These are phyloP conservation scores for Phaseolus coccineus DNA, from an alignment of 331 rosid genomes.

Conservation along the genomic window DNA sequence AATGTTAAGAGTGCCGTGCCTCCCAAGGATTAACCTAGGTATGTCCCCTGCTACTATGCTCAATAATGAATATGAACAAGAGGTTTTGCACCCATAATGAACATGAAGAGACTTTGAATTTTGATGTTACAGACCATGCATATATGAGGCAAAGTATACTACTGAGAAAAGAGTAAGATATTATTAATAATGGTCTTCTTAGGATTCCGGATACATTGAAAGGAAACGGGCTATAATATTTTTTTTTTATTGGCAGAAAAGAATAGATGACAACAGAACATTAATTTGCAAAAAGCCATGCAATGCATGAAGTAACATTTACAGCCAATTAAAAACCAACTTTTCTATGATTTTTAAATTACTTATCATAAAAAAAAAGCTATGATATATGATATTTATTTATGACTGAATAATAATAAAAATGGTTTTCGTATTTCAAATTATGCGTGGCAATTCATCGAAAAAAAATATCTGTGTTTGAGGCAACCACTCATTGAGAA, in stretches of 20 bases:
- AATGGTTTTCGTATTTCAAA: not conserved
- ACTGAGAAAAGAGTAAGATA: not conserved
- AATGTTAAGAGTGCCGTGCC: no score
- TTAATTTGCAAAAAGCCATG: not conserved
- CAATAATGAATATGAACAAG: no score
- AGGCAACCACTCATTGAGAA: constrained; percentile 32
- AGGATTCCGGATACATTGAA: not conserved
- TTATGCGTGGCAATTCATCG: not conserved
- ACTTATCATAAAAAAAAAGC: no score
- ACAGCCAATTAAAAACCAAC: no score
- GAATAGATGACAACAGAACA: not conserved
- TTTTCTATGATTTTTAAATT: no score
- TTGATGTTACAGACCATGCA: constrained; percentile 17
- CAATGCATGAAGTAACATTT: not conserved
- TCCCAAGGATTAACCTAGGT: no score
- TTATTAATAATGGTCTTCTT: not conserved
- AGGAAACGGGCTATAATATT: not conserved
- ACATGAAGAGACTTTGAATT: no score
- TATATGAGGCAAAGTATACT: not conserved
- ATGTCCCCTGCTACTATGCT: no score
- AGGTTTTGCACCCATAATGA: no score
- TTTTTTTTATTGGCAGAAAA: no score
- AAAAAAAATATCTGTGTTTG: not conserved
- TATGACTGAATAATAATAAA: not conserved
- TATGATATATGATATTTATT: no score